Evolutionary conservation across 2,329 filamentous ascomycete species (phyloP).

Genomic region (Elsinoe ampelina): DNA sequence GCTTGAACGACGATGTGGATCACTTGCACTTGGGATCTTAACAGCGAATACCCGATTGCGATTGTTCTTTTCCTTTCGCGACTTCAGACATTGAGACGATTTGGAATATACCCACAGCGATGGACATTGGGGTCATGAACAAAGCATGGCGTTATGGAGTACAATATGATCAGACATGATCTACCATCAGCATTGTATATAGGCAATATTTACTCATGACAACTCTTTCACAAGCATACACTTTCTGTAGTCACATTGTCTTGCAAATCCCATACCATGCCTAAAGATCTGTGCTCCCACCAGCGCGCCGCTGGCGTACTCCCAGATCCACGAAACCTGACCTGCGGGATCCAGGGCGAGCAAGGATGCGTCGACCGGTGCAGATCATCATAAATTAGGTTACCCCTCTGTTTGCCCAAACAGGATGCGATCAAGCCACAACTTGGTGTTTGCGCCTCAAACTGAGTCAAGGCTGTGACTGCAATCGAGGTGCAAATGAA

Average conservation of each 20-base stretch:
- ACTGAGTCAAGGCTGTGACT: background rate
- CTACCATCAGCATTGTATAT: background rate
- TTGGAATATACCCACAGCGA: background rate
- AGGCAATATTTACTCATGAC: background rate
- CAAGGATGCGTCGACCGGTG: background rate
- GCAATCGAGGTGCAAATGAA: background rate
- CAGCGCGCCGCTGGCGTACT: background rate
- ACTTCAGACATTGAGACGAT: background rate
- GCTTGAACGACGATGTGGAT: slow-evolving; percentile 39
- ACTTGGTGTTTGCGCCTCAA: background rate
- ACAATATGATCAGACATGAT: background rate
- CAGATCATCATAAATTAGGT: slow-evolving; percentile 1
- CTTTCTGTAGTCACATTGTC: too few relatives aligned
- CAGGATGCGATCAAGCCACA: background rate
- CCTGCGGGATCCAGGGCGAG: background rate
- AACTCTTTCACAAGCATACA: background rate
- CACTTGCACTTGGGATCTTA: slow-evolving; percentile 27
- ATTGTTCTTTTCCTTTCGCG: background rate
- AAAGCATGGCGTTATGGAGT: slow-evolving; percentile 2
- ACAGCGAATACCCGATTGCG: background rate
- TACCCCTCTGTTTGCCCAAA: slow-evolving; percentile 1
- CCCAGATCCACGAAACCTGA: background rate
- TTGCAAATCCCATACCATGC: too few relatives aligned
- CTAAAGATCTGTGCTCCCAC: background rate
- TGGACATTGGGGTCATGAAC: background rate